phyloP scores from a whole-genome alignment of 2,329 filamentous ascomycete species.

The Delphinella strobiligena region DNA sequence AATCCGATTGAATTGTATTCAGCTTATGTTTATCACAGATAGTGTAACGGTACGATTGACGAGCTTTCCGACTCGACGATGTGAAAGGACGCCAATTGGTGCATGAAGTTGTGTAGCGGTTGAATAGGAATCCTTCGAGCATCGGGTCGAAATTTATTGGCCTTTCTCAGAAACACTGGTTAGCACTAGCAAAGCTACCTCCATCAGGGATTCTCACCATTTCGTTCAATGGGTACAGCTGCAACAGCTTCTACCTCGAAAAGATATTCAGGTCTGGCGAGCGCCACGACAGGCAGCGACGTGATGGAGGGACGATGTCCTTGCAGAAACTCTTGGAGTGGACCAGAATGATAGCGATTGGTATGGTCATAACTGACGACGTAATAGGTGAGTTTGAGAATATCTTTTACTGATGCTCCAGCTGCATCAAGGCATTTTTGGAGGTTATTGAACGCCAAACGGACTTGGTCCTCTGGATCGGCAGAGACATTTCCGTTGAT shows the following conservation, averaged over 20 bases:
- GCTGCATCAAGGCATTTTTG: slow-evolving; percentile 12
- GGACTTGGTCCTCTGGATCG: neutral
- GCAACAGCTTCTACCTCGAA: slow-evolving; percentile 18
- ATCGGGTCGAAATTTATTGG: too few species aligned
- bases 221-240: slow-evolving; percentile 11
- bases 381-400: slow-evolving; percentile 16
- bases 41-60: too few species aligned
- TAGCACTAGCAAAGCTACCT: too few species aligned
- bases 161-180: too few species aligned
- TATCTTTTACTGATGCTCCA: slow-evolving; percentile 14
- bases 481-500: neutral
- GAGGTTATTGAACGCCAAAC: neutral
- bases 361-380: slow-evolving; percentile 16
- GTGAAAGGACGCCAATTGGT: too few species aligned
- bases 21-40: too few species aligned
- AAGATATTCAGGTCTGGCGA: slow-evolving; percentile 15
- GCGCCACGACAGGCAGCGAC: slow-evolving; percentile 14
- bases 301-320: slow-evolving; percentile 16
- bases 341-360: slow-evolving; percentile 12
- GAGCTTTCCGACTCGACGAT: too few species aligned
- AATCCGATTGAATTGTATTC: too few species aligned
- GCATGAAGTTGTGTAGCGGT: too few species aligned
- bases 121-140: too few species aligned
- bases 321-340: slow-evolving; percentile 7
- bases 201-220: too few species aligned